Base-by-base conservation (phyloP, 768 basidiomycete genomes). In the Trametes cingulata region DNA sequence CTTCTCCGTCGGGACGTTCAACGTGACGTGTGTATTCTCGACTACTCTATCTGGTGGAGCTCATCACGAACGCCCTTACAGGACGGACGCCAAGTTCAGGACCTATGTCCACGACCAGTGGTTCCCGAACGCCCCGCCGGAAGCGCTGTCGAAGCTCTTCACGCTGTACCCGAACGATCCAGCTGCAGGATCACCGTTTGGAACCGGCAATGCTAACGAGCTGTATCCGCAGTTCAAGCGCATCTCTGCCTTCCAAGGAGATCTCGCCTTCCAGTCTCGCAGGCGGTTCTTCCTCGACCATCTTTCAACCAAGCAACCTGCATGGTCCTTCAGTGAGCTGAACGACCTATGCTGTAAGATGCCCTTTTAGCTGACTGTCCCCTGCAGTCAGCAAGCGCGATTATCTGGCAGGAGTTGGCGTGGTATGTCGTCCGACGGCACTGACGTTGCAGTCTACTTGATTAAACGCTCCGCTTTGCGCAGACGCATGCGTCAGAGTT, bases 141-240 rank as follows among this genome's bases (percentile, higher is more conserved):
- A 9, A 0, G 53, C 62, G 33, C 19, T 70, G 10, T 50, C 62
- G n/a, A 52, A 52, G 24, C 51, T 70, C 17, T 52, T 71, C 19
- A 49, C 59, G 14, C 45, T 71, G 10, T 72, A 70, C 59, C 77
- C 82, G 0, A 56, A 65, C 0, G 74, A 79, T 50, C 65, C 75
- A 2, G 70, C 71, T 0, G 61, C 76, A 47, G 84, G 84, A 12
- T 85, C 82, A 0, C 84, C 84, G 0, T 85, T 80, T 59, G 74
- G 74, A 52, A 85, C 84, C 0, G 74, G 78, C 0, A 22, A 68
- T 40, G 57, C 75, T 12, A 82, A 83, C 57, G 75, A 74, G 0
- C 43, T 84, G 74, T 76, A 53, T 81, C 77, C 80, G 0, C 77
- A 84, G 52, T 83, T 73, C 69, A 85, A 85, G 60, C 73, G 82